Base-by-base conservation (phyloP, 2,329 filamentous ascomycete genomes). In the Chlorencoelia australis region DNA sequence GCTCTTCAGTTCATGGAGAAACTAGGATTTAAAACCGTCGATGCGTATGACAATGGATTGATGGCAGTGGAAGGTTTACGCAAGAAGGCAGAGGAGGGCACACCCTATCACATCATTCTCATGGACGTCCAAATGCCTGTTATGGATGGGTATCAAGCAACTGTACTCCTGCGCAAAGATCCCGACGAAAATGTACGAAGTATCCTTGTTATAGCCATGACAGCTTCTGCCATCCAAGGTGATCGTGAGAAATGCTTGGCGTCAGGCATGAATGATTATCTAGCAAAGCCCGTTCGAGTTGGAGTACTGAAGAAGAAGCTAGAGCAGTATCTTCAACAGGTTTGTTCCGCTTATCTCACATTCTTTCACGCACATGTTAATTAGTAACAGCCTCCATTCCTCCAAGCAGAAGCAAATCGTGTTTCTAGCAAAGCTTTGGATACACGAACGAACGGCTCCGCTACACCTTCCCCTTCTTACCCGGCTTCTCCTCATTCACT, bases 61-160 rank as follows among this genome's bases (percentile, higher is more conserved):
- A 85, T 88, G 60, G 87, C 88, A 0, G 82, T 94, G 10, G 83
- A 94, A 51, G 88, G 85, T 0, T 64, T 95, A n/a, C 77, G 81
- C 7, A 79, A 78, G 41, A 82, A 79, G 44, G 81, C 82, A 3
- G 68, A 65, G 29, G 79, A 83, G 44, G 80, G 79, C 1, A 67
- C 67, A 7, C 88, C 87, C 0, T 95, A 93, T 61, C 87, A 95
- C 52, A 71, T 95, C 20, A 80, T 94, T 26, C 71, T 95, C 29
- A 95, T 95, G 88, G 88, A 95, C 56, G 86, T 94, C 3, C 87
- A 94, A 61, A 95, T 95, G 88, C 88, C 88, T 0, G 77, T 93
- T 3, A 72, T 94, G 7, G 88, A 95, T 56, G 88, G 88, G 5
- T 94, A 94, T 56, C 83, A 94, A 59, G 87, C 88, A 1, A 95